Conservation (phyloP, 2,329 filamentous ascomycete species). For the Aspergillus fumigatus region DNA sequence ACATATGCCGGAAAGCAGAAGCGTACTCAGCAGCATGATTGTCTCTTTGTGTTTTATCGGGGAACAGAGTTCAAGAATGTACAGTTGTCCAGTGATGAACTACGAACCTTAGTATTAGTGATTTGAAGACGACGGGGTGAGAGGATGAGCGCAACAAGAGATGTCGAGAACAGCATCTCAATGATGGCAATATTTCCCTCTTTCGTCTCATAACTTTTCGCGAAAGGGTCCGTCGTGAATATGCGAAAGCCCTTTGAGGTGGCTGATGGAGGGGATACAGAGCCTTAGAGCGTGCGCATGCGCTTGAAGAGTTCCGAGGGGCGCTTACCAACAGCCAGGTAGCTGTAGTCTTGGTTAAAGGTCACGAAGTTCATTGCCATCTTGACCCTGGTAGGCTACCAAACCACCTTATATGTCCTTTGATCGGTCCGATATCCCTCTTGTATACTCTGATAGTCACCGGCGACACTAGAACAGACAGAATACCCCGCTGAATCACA, state of each 20-base stretch:
- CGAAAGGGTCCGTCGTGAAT: conserved; percentile 94
- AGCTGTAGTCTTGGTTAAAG: conserved; percentile 98
- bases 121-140: conserved; percentile 91
- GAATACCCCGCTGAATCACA: conserved; percentile 12
- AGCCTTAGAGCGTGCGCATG: conserved; percentile 3
- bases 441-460: neutral
- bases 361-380: conserved; percentile 96
- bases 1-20: neutral
- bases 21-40: neutral
- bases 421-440: neutral
- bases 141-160: conserved; percentile 85
- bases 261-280: conserved; percentile 48
- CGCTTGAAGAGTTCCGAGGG: conserved; percentile 5
- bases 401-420: neutral
- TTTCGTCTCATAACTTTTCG: conserved; percentile 88
- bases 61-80: neutral
- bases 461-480: neutral
- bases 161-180: conserved; percentile 98
- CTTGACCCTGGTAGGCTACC: conserved; percentile 20
- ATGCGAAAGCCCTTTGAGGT: conserved; percentile 93
- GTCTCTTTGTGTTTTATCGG: neutral
- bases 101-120: conserved; percentile 86
- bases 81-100: conserved; percentile 4
- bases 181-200: conserved; percentile 94
- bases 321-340: conserved; percentile 79